A percentile compares a stretch with the other conserved stretches of the same genome.
Evolutionary conservation across 106 monocot species (phyloP).

Genomic region (Triglochin maritima): DNA sequence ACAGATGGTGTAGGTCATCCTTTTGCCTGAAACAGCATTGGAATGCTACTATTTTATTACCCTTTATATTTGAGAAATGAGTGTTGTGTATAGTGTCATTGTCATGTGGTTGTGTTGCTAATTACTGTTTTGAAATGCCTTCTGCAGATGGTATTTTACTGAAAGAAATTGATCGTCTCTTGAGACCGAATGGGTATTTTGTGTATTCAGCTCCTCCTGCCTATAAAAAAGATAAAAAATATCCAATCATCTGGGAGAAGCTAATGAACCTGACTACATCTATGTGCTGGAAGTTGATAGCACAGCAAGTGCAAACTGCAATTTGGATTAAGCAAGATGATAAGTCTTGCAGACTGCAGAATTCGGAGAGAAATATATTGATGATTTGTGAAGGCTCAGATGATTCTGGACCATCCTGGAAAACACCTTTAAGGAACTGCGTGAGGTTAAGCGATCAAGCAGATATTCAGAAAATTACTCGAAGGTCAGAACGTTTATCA

Average conservation of each 20-base stretch:
- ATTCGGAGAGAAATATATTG: constrained; percentile 49
- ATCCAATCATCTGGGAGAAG: constrained; percentile 80
- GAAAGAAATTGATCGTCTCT: constrained; percentile 91
- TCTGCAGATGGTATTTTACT: constrained; percentile 86
- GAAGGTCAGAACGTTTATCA: constrained; percentile 52
- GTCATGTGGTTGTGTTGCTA: neutral
- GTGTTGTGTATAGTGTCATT: neutral
- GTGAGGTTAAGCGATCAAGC: constrained; percentile 24
- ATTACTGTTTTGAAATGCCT: neutral
- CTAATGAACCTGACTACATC: constrained; percentile 55
- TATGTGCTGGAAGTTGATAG: constrained; percentile 97
- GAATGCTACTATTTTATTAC: no score
- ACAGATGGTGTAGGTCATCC: no score
- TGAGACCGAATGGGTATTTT: constrained; percentile 90
- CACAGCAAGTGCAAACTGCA: constrained; percentile 83
- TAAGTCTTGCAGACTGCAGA: constrained; percentile 51
- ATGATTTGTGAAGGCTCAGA: constrained; percentile 45
- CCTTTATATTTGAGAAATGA: no score
- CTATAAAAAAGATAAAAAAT: constrained; percentile 84
- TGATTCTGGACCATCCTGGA: constrained; percentile 53
- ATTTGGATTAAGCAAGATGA: constrained; percentile 82
- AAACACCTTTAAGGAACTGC: constrained; percentile 63
- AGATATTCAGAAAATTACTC: constrained; percentile 49
- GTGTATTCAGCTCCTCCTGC: constrained; percentile 98
- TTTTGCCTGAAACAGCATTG: no score